Evolutionary conservation across 352 stramenopile genomes (phyloP).

Genomic region (Phytophthora pistaciae): DNA sequence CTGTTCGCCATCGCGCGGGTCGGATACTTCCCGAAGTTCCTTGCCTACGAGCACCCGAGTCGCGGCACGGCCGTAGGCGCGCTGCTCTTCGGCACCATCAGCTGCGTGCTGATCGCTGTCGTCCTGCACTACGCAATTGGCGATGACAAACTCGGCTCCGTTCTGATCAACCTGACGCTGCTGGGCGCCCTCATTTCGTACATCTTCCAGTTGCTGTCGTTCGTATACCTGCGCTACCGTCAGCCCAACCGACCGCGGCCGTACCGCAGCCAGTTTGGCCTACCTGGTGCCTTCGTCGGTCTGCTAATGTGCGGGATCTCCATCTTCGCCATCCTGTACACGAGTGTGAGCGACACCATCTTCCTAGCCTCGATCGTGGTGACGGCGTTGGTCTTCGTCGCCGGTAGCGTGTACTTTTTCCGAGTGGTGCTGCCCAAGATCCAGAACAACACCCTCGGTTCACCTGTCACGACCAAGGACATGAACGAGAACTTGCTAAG

Average conservation of each 20-base stretch:
- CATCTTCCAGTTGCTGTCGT: constrained; percentile 67
- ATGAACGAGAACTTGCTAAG: constrained; percentile 45
- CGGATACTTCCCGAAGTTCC: constrained; percentile 56
- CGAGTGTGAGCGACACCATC: constrained; percentile 51
- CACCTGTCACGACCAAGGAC: constrained; percentile 32
- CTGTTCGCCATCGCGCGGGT: constrained; percentile 69
- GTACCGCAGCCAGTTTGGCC: constrained; percentile 61
- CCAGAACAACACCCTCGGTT: constrained; percentile 37
- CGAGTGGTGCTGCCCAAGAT: constrained; percentile 48
- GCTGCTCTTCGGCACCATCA: constrained; percentile 51
- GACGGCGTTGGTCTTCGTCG: constrained; percentile 49
- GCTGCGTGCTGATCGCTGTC: constrained; percentile 49
- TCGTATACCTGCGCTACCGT: constrained; percentile 58
- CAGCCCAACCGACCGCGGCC: constrained; percentile 58
- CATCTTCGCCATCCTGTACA: constrained; percentile 67
- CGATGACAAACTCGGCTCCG: constrained; percentile 56
- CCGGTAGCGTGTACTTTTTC: constrained; percentile 57
- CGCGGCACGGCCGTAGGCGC: constrained; percentile 53
- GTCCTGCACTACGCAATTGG: constrained; percentile 65
- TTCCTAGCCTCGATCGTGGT: constrained; percentile 66
- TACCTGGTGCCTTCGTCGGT: constrained; percentile 49
- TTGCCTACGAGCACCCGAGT: constrained; percentile 41
- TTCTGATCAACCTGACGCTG: constrained; percentile 64
- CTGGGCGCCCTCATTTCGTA: constrained; percentile 61
- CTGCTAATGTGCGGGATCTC: constrained; percentile 49